phyloP scores from a whole-genome alignment of 331 rosid species.

The Acacia concinna region DNA sequence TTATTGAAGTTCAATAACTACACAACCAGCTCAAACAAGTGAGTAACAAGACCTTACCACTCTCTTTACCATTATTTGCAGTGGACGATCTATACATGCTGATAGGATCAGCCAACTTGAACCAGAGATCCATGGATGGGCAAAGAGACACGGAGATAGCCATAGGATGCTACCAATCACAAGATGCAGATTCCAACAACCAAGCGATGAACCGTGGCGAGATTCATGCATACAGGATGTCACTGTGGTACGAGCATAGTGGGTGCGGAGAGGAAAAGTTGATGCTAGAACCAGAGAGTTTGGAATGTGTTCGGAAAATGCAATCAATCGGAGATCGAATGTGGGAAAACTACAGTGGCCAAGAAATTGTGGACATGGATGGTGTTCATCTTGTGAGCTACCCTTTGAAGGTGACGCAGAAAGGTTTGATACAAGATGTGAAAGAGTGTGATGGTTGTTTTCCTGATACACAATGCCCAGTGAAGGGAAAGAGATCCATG shows the following conservation, averaged over 20 bases:
- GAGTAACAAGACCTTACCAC: background rate
- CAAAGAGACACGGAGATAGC: slow-evolving; percentile 90
- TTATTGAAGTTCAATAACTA: background rate
- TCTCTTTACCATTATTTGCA: slow-evolving; percentile 30
- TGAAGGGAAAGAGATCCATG: slow-evolving; percentile 68
- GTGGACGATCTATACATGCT: slow-evolving; percentile 87
- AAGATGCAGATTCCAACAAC: slow-evolving; percentile 27
- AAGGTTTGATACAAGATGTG: slow-evolving; percentile 55
- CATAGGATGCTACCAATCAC: slow-evolving; percentile 70
- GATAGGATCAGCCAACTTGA: slow-evolving; percentile 94
- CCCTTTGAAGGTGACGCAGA: slow-evolving; percentile 53
- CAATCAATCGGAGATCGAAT: slow-evolving; percentile 58
- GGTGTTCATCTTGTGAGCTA: slow-evolving; percentile 78
- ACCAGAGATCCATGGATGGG: slow-evolving; percentile 97
- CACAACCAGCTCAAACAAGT: background rate
- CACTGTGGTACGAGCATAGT: slow-evolving; percentile 88
- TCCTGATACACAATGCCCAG: slow-evolving; percentile 68
- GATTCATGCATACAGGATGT: slow-evolving; percentile 65
- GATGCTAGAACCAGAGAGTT: slow-evolving; percentile 56
- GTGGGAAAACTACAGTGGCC: slow-evolving; percentile 61
- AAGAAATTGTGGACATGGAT: slow-evolving; percentile 73
- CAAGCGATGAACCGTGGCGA: slow-evolving; percentile 32
- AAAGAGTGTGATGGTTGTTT: slow-evolving; percentile 45
- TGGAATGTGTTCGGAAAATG: slow-evolving; percentile 55
- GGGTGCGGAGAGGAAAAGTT: slow-evolving; percentile 42